These are phyloP conservation scores for Uncinocarpus reesii DNA, from an alignment of 2,329 filamentous ascomycete species.

Conservation along the genomic window DNA sequence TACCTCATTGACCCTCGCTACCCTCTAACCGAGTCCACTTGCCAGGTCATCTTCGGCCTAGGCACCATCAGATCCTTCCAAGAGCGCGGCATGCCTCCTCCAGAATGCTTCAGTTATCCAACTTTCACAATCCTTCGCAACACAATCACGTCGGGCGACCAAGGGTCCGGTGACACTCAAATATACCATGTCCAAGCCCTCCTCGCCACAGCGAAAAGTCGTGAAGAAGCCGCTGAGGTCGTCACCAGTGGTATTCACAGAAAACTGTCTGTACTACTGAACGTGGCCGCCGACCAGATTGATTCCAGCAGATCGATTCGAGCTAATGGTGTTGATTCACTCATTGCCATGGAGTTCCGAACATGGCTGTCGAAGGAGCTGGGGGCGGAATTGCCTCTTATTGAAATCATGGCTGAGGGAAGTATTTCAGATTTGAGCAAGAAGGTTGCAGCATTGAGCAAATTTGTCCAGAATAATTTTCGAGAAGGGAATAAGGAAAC, in stretches of 20 bases:
- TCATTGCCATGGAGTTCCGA: constrained; percentile 18
- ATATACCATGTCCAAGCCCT: constrained; percentile 14
- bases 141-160: constrained; percentile 6
- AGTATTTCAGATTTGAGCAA: constrained; percentile 10
- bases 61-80: constrained; percentile 16
- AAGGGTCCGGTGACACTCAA: constrained; percentile 10
- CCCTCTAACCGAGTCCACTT: constrained; percentile 13
- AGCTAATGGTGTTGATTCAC: constrained; percentile 16
- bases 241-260: constrained; percentile 16
- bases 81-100: constrained; percentile 16
- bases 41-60: constrained; percentile 18
- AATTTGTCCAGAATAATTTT: constrained; percentile 15
- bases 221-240: constrained; percentile 17
- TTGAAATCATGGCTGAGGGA: constrained; percentile 14
- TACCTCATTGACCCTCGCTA: constrained; percentile 18
- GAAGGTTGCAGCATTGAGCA: constrained; percentile 19
- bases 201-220: constrained; percentile 12
- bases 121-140: constrained; percentile 17
- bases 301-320: constrained; percentile 12
- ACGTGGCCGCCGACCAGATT: constrained; percentile 19
- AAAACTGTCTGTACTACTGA: constrained; percentile 19
- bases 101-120: constrained; percentile 22
- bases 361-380: constrained; percentile 18
- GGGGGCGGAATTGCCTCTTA: constrained; percentile 15
- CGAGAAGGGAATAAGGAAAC: not conserved